Base-by-base conservation (phyloP, 1,284 basidiomycete species). In the Tilletia walkeri region DNA sequence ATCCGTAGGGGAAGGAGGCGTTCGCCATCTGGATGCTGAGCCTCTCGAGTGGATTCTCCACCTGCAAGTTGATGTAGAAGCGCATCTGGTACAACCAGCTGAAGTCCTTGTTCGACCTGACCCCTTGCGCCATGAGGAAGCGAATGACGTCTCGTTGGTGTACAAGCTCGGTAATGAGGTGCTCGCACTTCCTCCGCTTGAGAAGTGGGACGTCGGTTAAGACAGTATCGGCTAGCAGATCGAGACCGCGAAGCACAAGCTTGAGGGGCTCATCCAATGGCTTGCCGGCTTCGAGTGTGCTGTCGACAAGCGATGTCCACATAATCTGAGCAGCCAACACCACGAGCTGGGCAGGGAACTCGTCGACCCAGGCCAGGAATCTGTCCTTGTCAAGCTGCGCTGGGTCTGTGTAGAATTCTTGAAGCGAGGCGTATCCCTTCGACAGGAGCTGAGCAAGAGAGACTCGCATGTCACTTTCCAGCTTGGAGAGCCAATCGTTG, bases 31-130 rank as follows among this genome's bases (percentile, higher is more conserved):
- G 89, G 30, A 85, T 82, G 9, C 88, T 86, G 18, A 97, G 87
- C 36, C 93, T 87, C 36, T 94, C 89, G 53, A 96, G 86, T 0
- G 94, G 91, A 76, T 92, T 90, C 49, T 90, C 88, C 14, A 88
- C 82, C 0, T 85, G 83, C 16, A 87, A 86, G 79, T 96, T 90
- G 61, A 96, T 88, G 84, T 99, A 98, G 87, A 95, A 99, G 7
- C 96, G 92, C 95, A 99, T 98, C 83, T 99, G 95, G 78, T 94
- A 96, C 10, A 98, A 86, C 96, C 96, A 99, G 5, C 89, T 88
- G 84, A 99, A 99, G 70, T 88, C 88, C 75, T 89, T 89, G 71
- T 88, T 85, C 72, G 91, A 89, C 1, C 85, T 75, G 10, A 92
- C 88, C n/a, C 86, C 85, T 76, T 90, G 88, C 69, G 89, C 87